A percentile compares a stretch with the other conserved stretches of the same genome.
Evolutionary conservation across 345 rosid species (phyloP).

Genomic region (thale cress (Arabidopsis thaliana)): DNA sequence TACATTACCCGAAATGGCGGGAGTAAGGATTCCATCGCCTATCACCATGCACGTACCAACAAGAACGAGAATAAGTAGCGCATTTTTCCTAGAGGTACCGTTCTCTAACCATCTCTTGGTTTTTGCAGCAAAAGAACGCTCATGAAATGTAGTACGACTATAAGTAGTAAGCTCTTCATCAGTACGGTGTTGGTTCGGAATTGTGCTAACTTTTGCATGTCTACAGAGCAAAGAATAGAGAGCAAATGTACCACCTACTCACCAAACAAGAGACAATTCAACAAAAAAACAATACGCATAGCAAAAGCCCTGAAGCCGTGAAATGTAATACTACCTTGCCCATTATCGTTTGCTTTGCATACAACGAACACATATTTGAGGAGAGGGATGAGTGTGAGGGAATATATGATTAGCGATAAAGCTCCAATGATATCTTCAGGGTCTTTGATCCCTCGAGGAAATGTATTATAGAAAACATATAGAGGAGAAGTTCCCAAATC

Average conservation of each 20-base stretch:
- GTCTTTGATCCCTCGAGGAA: constrained; percentile 60
- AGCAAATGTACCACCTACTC: constrained; percentile 96
- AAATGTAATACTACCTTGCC: constrained; percentile 56
- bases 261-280: constrained; percentile 15
- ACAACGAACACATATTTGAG: constrained; percentile 75
- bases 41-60: constrained; percentile 95
- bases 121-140: constrained; percentile 80
- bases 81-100: constrained; percentile 58
- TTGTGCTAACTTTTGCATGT: constrained; percentile 85
- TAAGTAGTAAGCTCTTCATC: constrained; percentile 97
- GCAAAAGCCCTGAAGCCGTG: background rate
- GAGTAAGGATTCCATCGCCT: constrained; percentile 97
- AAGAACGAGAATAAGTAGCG: constrained; percentile 78
- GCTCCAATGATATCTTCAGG: constrained; percentile 73
- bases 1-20: constrained; percentile 84
- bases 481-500: constrained; percentile 77
- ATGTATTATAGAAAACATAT: constrained; percentile 76
- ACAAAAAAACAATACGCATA: background rate
- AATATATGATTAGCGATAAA: constrained; percentile 65
- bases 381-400: constrained; percentile 70
- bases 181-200: constrained; percentile 89
- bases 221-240: constrained; percentile 93
- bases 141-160: constrained; percentile 80
- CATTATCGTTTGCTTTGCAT: constrained; percentile 73
- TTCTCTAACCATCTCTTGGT: constrained; percentile 87